These are phyloP conservation scores for Eucalyptus cloeziana DNA, from an alignment of 345 rosid genomes.

Conservation along the genomic window DNA sequence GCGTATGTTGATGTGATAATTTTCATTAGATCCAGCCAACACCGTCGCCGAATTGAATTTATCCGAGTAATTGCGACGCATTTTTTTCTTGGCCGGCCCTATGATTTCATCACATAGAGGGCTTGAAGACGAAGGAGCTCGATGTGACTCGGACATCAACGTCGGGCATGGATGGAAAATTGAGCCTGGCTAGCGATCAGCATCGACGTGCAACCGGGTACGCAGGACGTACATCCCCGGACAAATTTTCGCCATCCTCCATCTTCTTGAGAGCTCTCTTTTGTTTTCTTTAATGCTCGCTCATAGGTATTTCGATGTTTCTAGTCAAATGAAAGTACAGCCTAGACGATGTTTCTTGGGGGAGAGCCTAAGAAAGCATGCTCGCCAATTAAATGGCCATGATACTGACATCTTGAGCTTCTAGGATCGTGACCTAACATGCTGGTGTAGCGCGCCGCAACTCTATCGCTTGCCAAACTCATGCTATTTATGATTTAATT, in stretches of 20 bases:
- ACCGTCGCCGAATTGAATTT: not conserved
- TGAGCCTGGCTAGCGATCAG: not conserved
- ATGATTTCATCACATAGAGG: not conserved
- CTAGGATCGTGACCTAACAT: not conserved
- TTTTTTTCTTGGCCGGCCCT: not conserved
- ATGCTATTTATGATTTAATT: not conserved
- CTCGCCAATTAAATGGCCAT: not conserved
- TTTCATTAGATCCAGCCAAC: not conserved
- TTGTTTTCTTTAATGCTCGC: not conserved
- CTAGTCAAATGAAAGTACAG: not conserved
- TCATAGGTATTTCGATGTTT: not conserved
- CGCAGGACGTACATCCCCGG: not conserved
- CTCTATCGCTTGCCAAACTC: fast-evolving
- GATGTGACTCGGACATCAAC: not conserved
- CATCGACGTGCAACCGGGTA: not conserved
- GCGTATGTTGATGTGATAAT: not conserved
- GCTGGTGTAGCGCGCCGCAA: fast-evolving
- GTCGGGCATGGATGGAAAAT: not conserved
- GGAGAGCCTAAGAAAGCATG: not conserved
- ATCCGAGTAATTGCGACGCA: not conserved
- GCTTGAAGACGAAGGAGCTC: not conserved
- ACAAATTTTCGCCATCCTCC: not conserved
- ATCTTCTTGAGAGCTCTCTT: not conserved
- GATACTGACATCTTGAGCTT: not conserved
- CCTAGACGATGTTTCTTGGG: not conserved